Base-by-base conservation (phyloP, 371 early-diverging fungal genomes). In the Amoeboaphelidium protococcarum region DNA sequence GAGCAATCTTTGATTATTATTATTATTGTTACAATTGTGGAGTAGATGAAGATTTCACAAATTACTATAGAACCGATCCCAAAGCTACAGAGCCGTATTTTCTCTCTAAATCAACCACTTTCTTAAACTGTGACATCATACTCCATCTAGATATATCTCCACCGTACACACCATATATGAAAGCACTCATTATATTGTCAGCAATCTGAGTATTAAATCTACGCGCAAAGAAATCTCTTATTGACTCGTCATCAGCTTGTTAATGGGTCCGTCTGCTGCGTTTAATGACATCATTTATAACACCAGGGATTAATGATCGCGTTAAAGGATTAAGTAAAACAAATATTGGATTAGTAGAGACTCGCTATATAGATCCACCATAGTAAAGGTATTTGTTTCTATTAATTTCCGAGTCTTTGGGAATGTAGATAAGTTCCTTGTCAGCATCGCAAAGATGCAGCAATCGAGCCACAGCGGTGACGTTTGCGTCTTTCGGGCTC, bases 81-180 rank as follows among this genome's bases (percentile, higher is more conserved):
- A 56, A 23, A 1, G 69, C 55, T 0, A 82, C 66, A 23, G 78
- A 75, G 4, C 81, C 78, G 52, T 73, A 63, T 12, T 66, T 64
- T 13, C 57, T 63, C 54, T 86, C 84, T 2, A 63, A 54, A 22
- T 76, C 69, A 52, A 69, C 73, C 25, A 86, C 52, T 41, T 68
- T 55, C 26, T 67, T 66, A 40, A 89, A 59, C 1, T 78, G 71
- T 1, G 85, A 74, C 25, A 73, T 61, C 0, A 82, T 66, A 26
- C 82, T 82, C 6, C 90, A 66, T 46, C 65, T 55, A 40, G 65
- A 71, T 1, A 68, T 63, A 56, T 91, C 82, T 0, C 87, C 88
- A 0, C 89, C 90, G 62, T 87, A 91, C 41, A 91, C 82, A 0
- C 94, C 94, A 52, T 84, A 88, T 26, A 84, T 69, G 31, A 87